Evolutionary conservation across 352 stramenopile species (phyloP), one percentile per base, ranked within the genome.

Genomic region (Phytophthora palmivora): DNA sequence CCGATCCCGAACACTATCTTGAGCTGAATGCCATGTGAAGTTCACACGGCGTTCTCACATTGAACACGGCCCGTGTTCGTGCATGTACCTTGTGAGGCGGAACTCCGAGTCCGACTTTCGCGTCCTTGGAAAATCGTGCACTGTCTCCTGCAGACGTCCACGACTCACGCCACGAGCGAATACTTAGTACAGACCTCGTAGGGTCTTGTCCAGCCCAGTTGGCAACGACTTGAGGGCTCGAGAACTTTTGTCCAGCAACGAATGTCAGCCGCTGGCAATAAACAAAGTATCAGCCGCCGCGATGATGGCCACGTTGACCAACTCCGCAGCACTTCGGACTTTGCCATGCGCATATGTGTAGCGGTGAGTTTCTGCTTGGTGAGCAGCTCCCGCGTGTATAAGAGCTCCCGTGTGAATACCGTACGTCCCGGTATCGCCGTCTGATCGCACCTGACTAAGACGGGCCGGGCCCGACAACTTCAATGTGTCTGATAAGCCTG

Each of bases 1-100:
- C 54, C 46, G 43, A 63, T 63, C 54, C 14, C 42, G 36, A 33
- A 38, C 12, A 36, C 22, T 32, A 63, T 63, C 44, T 24, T 63
- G 32, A 16, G 12, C 36, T 15, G 41, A 54, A 54, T 32, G 22
- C n/a, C 54, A 44, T 63, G 54, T 63, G 24, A 28, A 28, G 24
- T 28, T 63, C 33, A 34, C 7, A 53, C 12, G 24, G 24, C 24
- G 24, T 28, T 28, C 24, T 28, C 24, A 28, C 24, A 28, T 6
- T 6, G 24, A 28, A 28, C 24, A 28, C 24, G 24, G 24, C 24
- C 24, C 24, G 24, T 28, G 24, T 28, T 28, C 24, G 6, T 28
- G 24, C 24, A 28, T 6, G 24, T 28, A 28, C 19, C 53, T 45
- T 42, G 33, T 12, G 46, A 44, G n/a, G 32, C 34, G 34, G 28